Evolutionary conservation across 2,329 filamentous ascomycete genomes (phyloP).

Genomic region (Botrytis squamosa): DNA sequence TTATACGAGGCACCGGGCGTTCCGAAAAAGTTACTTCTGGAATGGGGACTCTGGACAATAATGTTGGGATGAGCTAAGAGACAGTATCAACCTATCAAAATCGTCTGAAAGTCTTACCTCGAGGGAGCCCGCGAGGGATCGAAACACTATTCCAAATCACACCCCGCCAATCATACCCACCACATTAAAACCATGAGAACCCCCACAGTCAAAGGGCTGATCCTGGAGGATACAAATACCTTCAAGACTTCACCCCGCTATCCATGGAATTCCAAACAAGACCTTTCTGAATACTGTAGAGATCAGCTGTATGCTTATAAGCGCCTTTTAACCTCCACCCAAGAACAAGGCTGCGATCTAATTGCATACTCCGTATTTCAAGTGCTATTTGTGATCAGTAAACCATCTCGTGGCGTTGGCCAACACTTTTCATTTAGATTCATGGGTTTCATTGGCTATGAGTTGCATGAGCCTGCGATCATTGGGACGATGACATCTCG

Average conservation of each 20-base stretch:
- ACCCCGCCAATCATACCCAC: not conserved
- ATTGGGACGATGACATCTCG: not conserved
- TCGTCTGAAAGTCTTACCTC: not conserved
- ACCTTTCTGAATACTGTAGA: not conserved
- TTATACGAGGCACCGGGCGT: not conserved
- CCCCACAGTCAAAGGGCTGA: not conserved
- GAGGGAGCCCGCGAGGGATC: not conserved
- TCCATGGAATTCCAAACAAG: not conserved
- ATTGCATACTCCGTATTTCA: not conserved
- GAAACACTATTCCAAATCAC: not conserved
- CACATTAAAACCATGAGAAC: not conserved
- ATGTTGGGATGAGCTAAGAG: not conserved
- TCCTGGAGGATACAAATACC: not conserved
- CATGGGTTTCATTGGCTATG: not conserved
- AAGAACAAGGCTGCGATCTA: slow-evolving; percentile 9
- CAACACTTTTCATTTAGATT: not conserved
- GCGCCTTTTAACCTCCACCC: not conserved
- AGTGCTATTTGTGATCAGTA: not conserved
- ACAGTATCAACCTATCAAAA: not conserved
- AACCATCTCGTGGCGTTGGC: not conserved
- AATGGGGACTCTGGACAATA: not conserved
- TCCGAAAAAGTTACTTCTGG: not conserved
- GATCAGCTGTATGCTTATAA: not conserved
- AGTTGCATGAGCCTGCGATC: not conserved
- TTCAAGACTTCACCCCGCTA: not conserved